Base-by-base conservation (phyloP, 2,329 filamentous ascomycete genomes). In the Botryotinia narcissicola region DNA sequence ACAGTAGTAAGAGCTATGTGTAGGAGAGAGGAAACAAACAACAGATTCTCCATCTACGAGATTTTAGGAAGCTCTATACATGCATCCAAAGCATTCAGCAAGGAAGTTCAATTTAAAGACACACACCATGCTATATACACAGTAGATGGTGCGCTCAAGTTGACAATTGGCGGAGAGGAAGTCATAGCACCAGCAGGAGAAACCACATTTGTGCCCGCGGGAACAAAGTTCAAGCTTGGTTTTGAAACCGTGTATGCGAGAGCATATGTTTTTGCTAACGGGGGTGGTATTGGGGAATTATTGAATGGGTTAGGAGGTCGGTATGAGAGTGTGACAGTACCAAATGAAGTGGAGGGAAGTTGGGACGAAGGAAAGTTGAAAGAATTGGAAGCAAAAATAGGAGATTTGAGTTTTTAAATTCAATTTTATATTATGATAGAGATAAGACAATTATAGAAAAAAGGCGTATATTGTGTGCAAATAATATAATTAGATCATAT, bases 111-210 rank as follows among this genome's bases (percentile, higher is more conserved):
- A 0, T 89, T 89, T 75, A 71, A 79, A 0, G 79, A 78, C 0
- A 85, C 86, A 1, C 87, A 88, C 75, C 87, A 89, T 78, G 87
- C 86, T 70, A 82, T 89, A 64, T 83, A 82, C 71, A 82, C 87
- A 0, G 80, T 83, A 60, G 86, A 88, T 73, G 87, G 87, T 0
- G 75, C 81, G 0, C 76, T 87, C 7, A 80, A 79, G 25, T 82
- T 88, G 7, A 80, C 78, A 51, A 72, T 87, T 42, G 80, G 81
- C 73, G 83, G 78, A 1, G 78, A 79, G 8, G 73, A 74, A 40
- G 71, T 73, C 1, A 54, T 37, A 54, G 74, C 74, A 32, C 73
- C 75, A 25, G 71, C 60, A 22, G 75, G 75, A 32, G 78, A 79
- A 72, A 79, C 77, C 37, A 74, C 73, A 9, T 80, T 79, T 66